Evolutionary conservation across 768 basidiomycete species (phyloP), one percentile per base, ranked within the genome.

Genomic region (Hemileccinum impolitum): DNA sequence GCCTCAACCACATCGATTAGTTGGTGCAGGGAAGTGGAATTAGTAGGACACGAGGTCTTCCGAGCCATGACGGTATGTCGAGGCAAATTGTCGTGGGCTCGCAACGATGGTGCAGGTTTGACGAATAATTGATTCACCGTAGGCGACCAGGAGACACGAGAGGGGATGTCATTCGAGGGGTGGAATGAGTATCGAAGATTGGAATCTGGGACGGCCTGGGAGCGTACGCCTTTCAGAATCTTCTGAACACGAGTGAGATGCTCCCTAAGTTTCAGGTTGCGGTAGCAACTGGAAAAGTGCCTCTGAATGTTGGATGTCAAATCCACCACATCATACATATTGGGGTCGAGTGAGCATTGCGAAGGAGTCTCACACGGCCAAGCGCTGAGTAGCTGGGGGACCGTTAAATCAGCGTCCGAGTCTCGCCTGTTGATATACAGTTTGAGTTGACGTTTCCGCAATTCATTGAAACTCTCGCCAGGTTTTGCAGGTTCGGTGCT

Each of bases 341-440:
- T n/a, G 5, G 4, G 15, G 13, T 41, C 5, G 13, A 53, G 46
- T 0, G 53, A 43, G 17, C n/a, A 23, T 12, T 11, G 12, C 9
- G 55, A 52, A 13, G 49, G 50, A 18, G 23, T 52, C 34, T 54
- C 52, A 13, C 43, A 57, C 19, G 57, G 61, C 61, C 61, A 63
- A 32, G 53, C 39, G 3, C 6, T 10, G 3, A 50, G 40, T 37
- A 62, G 30, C 6, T 26, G 7, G 5, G 45, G 6, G 32, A 53
- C 41, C 6, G 43, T 35, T 19, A 30, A 21, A 26, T 39, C 14
- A 1, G 25, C 18, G 12, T 60, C 52, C 15, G 30, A 26, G 4
- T 7, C 6, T n/a, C n/a, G 26, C 23, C 52, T 47, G 0, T 21
- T 12, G 18, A 45, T 3, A 13, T 54, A 60, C 30, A 40, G 19